A percentile compares a stretch with the other conserved stretches of the same genome.
Conservation (phyloP, 2,329 filamentous ascomycete genomes). For the Colletotrichum sp. region DNA sequence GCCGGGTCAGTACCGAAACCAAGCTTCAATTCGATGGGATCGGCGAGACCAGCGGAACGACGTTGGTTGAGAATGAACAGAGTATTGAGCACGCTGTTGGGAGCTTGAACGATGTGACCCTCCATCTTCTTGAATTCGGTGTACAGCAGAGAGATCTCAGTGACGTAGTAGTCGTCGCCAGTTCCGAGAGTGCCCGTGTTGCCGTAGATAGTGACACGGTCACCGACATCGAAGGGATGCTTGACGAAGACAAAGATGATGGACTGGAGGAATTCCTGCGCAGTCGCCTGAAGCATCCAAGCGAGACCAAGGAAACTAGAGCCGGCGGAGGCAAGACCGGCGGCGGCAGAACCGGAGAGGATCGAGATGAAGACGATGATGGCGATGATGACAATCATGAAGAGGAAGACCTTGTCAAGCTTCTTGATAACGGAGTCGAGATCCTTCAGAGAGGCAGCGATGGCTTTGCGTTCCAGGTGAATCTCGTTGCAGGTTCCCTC, state of each 20-base stretch:
- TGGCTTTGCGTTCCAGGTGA: conserved; percentile 91
- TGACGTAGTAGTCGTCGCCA: conserved; percentile 95
- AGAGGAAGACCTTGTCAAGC: conserved; percentile 86
- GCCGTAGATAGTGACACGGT: conserved; percentile 90
- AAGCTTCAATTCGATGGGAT: conserved; percentile 82
- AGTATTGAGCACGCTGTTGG: conserved; percentile 91
- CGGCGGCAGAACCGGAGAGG: conserved; percentile 88
- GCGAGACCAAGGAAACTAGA: conserved; percentile 87
- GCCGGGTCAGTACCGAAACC: conserved; percentile 87
- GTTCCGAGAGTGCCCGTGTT: conserved; percentile 79
- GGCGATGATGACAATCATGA: conserved; percentile 81
- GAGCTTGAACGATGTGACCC: conserved; percentile 93
- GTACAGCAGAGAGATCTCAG: conserved; percentile 89
- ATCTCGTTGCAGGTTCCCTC: conserved; percentile 94
- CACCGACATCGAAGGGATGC: conserved; percentile 95
- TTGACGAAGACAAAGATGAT: conserved; percentile 97
- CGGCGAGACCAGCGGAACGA: conserved; percentile 85
- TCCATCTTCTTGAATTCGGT: conserved; percentile 99
- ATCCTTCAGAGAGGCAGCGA: conserved; percentile 93
- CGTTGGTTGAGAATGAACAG: conserved; percentile 96
- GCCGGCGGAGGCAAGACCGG: conserved; percentile 87
- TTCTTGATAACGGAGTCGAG: conserved; percentile 92
- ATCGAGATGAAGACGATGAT: conserved; percentile 88
- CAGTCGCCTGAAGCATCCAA: conserved; percentile 91
- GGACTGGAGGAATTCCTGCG: conserved; percentile 93